Evolutionary conservation across 2,329 filamentous ascomycete species (phyloP).

Genomic region (Calonectria hawksworthii): DNA sequence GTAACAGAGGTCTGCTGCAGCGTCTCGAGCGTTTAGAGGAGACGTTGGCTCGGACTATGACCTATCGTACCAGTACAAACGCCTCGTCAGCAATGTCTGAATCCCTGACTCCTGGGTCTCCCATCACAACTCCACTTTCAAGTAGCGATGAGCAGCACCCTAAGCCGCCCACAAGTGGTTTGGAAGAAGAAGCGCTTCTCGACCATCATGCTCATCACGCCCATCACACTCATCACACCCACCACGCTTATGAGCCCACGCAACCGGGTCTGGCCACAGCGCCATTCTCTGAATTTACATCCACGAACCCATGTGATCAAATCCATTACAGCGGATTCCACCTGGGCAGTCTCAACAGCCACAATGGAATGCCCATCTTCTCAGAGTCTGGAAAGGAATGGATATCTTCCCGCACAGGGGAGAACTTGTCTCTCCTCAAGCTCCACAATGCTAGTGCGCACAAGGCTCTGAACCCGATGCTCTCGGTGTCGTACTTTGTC

Average conservation of each 20-base stretch:
- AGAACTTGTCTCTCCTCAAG: not conserved
- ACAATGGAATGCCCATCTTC: conserved; percentile 1
- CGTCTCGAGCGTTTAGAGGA: not conserved
- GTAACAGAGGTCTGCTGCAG: not conserved
- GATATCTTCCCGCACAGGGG: not conserved
- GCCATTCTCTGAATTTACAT: not conserved
- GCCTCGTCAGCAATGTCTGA: not conserved
- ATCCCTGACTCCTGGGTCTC: not conserved
- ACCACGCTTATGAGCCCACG: not conserved
- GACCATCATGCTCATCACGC: not conserved
- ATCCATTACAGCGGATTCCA: conserved; percentile 1
- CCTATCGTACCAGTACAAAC: not conserved
- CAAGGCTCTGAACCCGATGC: not conserved
- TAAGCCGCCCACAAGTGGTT: not conserved
- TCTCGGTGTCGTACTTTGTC: not conserved
- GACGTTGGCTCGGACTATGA: not conserved
- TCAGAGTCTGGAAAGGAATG: not conserved
- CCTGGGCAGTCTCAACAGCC: not conserved
- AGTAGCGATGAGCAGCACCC: not conserved
- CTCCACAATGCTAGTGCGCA: not conserved
- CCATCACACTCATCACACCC: not conserved
- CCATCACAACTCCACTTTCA: not conserved
- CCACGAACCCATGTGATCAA: not conserved
- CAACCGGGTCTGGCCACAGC: not conserved
- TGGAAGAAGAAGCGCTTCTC: not conserved